Conservation (phyloP, 129 eudicot species). For the Daucus carota region DNA sequence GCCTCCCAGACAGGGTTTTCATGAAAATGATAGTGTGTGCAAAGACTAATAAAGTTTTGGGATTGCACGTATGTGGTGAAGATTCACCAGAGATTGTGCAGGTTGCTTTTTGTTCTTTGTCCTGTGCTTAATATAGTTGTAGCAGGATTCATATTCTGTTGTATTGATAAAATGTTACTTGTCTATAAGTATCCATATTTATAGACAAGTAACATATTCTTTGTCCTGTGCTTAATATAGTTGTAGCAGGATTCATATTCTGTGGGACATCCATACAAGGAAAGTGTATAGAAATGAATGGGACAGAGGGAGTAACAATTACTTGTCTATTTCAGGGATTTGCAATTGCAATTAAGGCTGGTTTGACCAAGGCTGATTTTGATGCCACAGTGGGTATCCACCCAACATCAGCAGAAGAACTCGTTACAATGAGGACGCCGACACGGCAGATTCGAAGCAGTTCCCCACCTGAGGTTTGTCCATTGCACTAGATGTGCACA, state of each 20-base stretch:
- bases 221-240: conserved; percentile 1
- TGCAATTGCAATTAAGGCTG: conserved; percentile 95
- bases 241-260: not conserved
- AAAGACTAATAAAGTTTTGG: conserved; percentile 71
- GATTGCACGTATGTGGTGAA: conserved; percentile 96
- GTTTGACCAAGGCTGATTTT: conserved; percentile 89
- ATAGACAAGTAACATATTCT: too few relatives aligned
- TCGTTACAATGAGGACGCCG: conserved; percentile 96
- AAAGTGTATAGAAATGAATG: too few relatives aligned
- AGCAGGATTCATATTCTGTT: not conserved
- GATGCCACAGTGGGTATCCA: conserved; percentile 90
- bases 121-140: not conserved
- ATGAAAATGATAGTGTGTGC: conserved; percentile 94
- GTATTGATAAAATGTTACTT: too few relatives aligned
- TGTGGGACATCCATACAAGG: too few relatives aligned
- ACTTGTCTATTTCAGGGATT: conserved; percentile 52
- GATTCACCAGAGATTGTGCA: conserved; percentile 91
- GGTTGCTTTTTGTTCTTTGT: conserved; percentile 33
- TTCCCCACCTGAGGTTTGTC: conserved; percentile 47
- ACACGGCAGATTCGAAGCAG: conserved; percentile 64
- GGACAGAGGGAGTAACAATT: too few relatives aligned
- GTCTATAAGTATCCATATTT: too few relatives aligned
- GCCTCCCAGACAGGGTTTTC: conserved; percentile 85
- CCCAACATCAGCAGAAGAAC: conserved; percentile 97
- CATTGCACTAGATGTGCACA: not conserved